Base-by-base conservation (phyloP, 176 grass and related monocot species). In the Neostapfia colusana region DNA sequence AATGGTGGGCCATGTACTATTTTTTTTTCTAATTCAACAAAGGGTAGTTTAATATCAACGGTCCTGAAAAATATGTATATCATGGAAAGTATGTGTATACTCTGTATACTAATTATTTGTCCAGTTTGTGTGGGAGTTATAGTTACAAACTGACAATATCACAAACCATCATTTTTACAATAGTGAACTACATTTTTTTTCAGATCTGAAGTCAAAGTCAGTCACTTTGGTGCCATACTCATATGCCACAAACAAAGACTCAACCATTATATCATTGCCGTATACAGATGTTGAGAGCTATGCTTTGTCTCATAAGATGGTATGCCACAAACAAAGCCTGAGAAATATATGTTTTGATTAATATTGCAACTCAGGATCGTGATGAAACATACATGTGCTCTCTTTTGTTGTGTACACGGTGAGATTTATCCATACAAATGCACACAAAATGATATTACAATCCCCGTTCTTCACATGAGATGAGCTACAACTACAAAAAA, bases 201-300 rank as follows among this genome's bases (percentile, higher is more conserved):
- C 8, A 40, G 62, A 16, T 35, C 61, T 41, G 31, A 75, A 80
- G 71, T 81, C 35, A 69, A 81, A 62, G 42, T 42, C 20, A 50
- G 69, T 70, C 26, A 15, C 3, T 15, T 27, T 54, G 72, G 35
- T 48, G 63, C 5, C 64, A 49, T 42, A 51, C 51, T 38, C 43
- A 75, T 28, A 45, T 75, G 64, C 25, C 64, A 76, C 63, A 56
- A 44, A 76, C 23, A 75, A 62, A 54, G 70, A 73, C 69, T 85
- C 24, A 20, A 26, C 16, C 41, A 53, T 3, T 62, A 53, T 14
- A 75, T 21, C 12, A 74, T 67, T 75, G 39, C 40, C 59, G 45
- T 61, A 60, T 37, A 18, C 36, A 44, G 63, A n/a, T 21, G 21
- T 77, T 23, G 36, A 72, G 45, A 72, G 72, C 20, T 58, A 35